These are phyloP conservation scores for Orbilia brochopaga DNA, from an alignment of 2,329 filamentous ascomycete species.

Conservation along the genomic window DNA sequence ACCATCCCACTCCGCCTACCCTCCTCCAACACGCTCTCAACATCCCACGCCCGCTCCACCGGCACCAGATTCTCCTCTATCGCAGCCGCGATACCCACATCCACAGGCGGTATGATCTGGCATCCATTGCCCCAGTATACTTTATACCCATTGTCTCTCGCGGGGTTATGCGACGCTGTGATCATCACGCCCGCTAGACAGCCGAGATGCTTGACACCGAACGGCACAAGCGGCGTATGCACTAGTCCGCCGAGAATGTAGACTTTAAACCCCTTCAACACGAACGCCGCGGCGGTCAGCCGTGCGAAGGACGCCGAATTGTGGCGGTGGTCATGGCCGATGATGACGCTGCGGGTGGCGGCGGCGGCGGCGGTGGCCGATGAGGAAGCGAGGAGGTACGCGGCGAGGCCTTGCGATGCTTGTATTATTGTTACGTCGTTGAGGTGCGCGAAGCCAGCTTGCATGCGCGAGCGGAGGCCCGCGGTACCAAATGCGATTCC, in stretches of 20 bases:
- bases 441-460: constrained; percentile 69
- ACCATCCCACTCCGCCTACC: constrained; percentile 55
- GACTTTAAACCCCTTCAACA: constrained; percentile 66
- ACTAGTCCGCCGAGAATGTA: constrained; percentile 66
- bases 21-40: constrained; percentile 56
- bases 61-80: constrained; percentile 66
- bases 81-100: constrained; percentile 65
- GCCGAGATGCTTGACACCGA: constrained; percentile 63
- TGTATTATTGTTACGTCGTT: constrained; percentile 68
- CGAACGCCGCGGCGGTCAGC: constrained; percentile 67
- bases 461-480: constrained; percentile 69
- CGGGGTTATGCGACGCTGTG: constrained; percentile 68
- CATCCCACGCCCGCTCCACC: constrained; percentile 59
- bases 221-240: constrained; percentile 69
- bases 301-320: constrained; percentile 68
- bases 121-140: constrained; percentile 71
- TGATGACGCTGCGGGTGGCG: constrained; percentile 62
- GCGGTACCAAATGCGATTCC: constrained; percentile 55
- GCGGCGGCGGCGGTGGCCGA: constrained; percentile 53
- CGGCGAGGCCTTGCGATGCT: constrained; percentile 70
- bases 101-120: constrained; percentile 70
- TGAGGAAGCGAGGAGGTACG: constrained; percentile 64
- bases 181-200: constrained; percentile 70
- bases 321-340: constrained; percentile 69
- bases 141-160: constrained; percentile 71